Conservation (phyloP, 2,329 filamentous ascomycete species). For the Exophiala sideris region DNA sequence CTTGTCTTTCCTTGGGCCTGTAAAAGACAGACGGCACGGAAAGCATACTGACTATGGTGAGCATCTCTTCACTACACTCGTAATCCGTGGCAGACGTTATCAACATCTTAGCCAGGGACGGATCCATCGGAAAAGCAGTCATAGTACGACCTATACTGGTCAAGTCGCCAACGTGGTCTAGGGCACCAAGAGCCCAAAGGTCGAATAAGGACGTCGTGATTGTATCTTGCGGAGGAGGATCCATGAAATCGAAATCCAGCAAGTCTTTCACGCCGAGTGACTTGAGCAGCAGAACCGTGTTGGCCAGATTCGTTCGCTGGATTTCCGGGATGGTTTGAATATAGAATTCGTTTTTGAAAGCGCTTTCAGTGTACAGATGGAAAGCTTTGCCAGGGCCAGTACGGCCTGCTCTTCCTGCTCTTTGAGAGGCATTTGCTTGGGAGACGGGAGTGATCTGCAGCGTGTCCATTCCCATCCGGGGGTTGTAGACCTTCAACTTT, state of each 20-base stretch:
- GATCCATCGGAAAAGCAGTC: slow-evolving; percentile 98
- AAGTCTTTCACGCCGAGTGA: slow-evolving; percentile 89
- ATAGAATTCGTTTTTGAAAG: slow-evolving; percentile 94
- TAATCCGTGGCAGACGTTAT: slow-evolving; percentile 89
- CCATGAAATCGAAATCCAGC: slow-evolving; percentile 95
- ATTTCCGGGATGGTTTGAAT: slow-evolving; percentile 97
- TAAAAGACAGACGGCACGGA: slow-evolving; percentile 97
- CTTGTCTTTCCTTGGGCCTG: slow-evolving; percentile 90
- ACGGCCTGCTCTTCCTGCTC: slow-evolving; percentile 87
- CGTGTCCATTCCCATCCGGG: slow-evolving; percentile 98
- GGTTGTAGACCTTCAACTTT: slow-evolving; percentile 98
- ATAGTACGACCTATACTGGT: slow-evolving; percentile 84
- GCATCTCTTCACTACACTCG: slow-evolving; percentile 93
- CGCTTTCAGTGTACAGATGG: slow-evolving; percentile 88
- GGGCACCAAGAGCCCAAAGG: slow-evolving; percentile 88
- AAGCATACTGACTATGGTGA: slow-evolving; percentile 97
- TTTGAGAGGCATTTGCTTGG: slow-evolving; percentile 90
- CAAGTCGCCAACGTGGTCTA: slow-evolving; percentile 90
- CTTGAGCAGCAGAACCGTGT: slow-evolving; percentile 80
- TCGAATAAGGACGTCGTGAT: slow-evolving; percentile 97
- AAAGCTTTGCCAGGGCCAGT: slow-evolving; percentile 96
- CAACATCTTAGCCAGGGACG: slow-evolving; percentile 87
- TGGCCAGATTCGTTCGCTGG: slow-evolving; percentile 85
- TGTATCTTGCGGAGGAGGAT: slow-evolving; percentile 94
- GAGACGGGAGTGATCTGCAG: slow-evolving; percentile 97